Conservation (phyloP, 2,329 filamentous ascomycete species). For the Trichoderma sp. region DNA sequence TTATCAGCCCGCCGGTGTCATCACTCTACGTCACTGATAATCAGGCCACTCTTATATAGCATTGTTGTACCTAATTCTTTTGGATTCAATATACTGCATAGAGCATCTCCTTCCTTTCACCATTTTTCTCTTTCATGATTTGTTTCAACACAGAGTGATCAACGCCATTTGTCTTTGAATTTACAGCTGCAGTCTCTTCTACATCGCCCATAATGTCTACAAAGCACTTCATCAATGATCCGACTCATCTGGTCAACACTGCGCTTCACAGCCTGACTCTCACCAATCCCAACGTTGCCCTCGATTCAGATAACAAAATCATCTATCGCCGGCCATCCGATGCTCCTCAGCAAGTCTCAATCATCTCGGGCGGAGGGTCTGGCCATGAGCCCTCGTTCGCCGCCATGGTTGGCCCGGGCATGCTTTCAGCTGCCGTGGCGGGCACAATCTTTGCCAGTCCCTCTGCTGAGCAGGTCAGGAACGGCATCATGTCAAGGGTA, state of each 20-base stretch:
- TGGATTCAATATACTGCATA: not conserved
- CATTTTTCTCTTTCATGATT: not conserved
- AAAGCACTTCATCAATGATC: slow-evolving; percentile 90
- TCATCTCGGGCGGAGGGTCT: slow-evolving; percentile 85
- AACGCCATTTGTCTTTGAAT: not conserved
- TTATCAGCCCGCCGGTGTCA: not conserved
- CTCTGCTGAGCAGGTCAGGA: slow-evolving; percentile 77
- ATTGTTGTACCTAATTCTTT: not conserved
- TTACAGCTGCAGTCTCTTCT: not conserved
- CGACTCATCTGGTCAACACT: slow-evolving; percentile 72
- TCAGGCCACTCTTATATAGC: slow-evolving; percentile 4
- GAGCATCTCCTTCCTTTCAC: not conserved
- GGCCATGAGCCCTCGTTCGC: slow-evolving; percentile 90
- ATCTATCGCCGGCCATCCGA: slow-evolving; percentile 68
- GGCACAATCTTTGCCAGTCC: slow-evolving; percentile 87
- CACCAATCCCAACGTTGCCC: slow-evolving; percentile 79
- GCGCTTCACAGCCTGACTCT: slow-evolving; percentile 77
- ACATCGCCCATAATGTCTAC: slow-evolving; percentile 45
- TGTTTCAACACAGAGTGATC: not conserved
- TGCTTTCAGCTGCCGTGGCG: slow-evolving; percentile 79
- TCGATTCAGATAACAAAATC: slow-evolving; percentile 80
- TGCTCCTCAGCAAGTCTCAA: slow-evolving; percentile 66
- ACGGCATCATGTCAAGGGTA: slow-evolving; percentile 72
- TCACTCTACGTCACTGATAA: slow-evolving; percentile 13
- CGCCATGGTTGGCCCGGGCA: slow-evolving; percentile 78